A percentile compares a stretch with the other conserved stretches of the same genome.
Conservation (phyloP, 2,329 filamentous ascomycete genomes). For the Amauroascus verrucosus region DNA sequence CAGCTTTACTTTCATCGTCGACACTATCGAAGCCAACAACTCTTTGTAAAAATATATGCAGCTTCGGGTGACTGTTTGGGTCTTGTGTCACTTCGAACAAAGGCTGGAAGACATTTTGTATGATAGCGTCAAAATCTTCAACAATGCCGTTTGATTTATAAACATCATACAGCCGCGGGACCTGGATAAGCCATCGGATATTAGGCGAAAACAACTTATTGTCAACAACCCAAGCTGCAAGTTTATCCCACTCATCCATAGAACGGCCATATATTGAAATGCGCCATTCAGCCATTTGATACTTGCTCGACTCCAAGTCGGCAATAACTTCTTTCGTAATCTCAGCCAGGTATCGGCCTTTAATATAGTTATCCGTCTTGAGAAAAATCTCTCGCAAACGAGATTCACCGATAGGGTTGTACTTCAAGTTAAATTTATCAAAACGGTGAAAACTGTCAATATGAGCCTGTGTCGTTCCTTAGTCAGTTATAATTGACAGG, state of each 20-base stretch:
- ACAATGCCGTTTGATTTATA: conserved; percentile 85
- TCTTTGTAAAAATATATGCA: conserved; percentile 87
- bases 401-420: conserved; percentile 94
- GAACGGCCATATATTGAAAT: conserved; percentile 93
- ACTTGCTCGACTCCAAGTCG: conserved; percentile 96
- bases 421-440: conserved; percentile 99
- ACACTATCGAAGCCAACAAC: conserved; percentile 97
- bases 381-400: conserved; percentile 94
- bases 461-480: conserved; percentile 54
- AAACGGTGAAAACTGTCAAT: conserved; percentile 98
- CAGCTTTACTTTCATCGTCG: conserved; percentile 94
- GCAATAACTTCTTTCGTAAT: conserved; percentile 97
- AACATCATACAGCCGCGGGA: conserved; percentile 88
- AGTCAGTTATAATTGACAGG: conserved; percentile 2
- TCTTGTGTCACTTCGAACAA: conserved; percentile 90
- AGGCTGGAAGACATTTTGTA: conserved; percentile 85
- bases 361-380: conserved; percentile 96
- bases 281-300: conserved; percentile 99
- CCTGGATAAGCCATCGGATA: conserved; percentile 91
- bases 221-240: conserved; percentile 93
- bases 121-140: conserved; percentile 79
- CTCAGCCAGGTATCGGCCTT: conserved; percentile 89
- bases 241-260: conserved; percentile 92
- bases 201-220: conserved; percentile 98
- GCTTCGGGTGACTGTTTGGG: conserved; percentile 75